Conservation (phyloP, 768 basidiomycete genomes). For the Fibroporia radiculosa region DNA sequence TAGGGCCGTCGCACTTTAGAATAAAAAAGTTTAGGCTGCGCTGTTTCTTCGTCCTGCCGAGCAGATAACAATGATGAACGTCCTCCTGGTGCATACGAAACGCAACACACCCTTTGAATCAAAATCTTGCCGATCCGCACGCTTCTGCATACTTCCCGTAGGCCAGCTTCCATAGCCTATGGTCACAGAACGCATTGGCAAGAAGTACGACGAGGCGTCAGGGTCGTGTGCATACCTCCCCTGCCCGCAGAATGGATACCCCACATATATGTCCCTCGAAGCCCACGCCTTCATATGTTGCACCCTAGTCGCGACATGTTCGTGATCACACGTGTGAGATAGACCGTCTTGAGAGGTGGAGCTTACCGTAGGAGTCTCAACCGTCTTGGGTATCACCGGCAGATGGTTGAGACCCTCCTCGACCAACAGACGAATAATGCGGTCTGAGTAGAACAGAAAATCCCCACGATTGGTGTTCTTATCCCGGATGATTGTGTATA, state of each 20-base stretch:
- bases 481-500: constrained; percentile 93
- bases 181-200: background rate
- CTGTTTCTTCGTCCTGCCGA: constrained; percentile 86
- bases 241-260: constrained; percentile 89
- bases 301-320: constrained; percentile 40
- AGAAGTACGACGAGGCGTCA: background rate
- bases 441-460: constrained; percentile 92
- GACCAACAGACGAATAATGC: constrained; percentile 79
- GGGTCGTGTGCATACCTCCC: constrained; percentile 50
- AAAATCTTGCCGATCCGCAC: constrained; percentile 96
- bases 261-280: constrained; percentile 97
- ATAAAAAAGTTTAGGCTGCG: constrained; percentile 88
- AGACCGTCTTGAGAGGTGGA: background rate
- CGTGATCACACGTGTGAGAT: background rate
- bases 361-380: constrained; percentile 74
- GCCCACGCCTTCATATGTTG: constrained; percentile 81
- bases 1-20: constrained; percentile 47
- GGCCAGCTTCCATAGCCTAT: constrained; percentile 95
- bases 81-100: background rate
- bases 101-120: constrained; percentile 73
- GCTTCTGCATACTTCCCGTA: constrained; percentile 91
- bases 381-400: constrained; percentile 65
- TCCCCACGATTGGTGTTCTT: constrained; percentile 84
- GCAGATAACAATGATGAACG: background rate
- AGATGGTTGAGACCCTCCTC: constrained; percentile 87